These are phyloP conservation scores for Cylindrotheca fusiformis DNA, from an alignment of 108 stramenopile genomes.

Conservation along the genomic window DNA sequence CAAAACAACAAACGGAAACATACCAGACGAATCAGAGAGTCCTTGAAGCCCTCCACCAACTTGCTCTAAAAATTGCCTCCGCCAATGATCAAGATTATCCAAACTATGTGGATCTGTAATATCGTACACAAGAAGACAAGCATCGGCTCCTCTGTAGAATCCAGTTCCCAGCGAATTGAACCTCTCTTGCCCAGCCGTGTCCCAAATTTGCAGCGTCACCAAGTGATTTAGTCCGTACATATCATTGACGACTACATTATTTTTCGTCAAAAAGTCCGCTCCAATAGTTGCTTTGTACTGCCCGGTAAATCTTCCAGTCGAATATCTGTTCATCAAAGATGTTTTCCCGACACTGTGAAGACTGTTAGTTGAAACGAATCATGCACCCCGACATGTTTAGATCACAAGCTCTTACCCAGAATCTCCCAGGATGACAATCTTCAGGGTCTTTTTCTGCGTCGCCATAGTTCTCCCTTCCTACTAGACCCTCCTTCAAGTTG, in stretches of 20 bases:
- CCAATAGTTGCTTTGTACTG: conserved; percentile 99
- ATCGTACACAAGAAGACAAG: conserved; percentile 96
- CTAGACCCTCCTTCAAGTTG: too few species aligned
- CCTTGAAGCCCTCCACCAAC: conserved; percentile 53
- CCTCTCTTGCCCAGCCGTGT: conserved; percentile 98
- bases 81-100: conserved; percentile 94
- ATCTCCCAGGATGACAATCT: conserved; percentile 96
- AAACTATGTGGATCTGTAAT: conserved; percentile 94
- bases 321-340: conserved; percentile 97
- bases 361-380: background rate
- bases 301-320: conserved; percentile 90
- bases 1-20: conserved; percentile 94
- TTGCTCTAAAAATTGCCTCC: conserved; percentile 89
- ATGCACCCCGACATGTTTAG: background rate
- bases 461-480: too few species aligned
- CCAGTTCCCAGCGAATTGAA: conserved; percentile 95
- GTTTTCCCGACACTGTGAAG: conserved; percentile 93
- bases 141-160: conserved; percentile 98
- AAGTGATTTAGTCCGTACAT: conserved; percentile 53
- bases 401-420: conserved; percentile 57
- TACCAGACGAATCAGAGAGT: conserved; percentile 44
- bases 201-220: conserved; percentile 98
- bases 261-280: conserved; percentile 94
- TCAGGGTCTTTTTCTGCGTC: conserved; percentile 62
- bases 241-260: conserved; percentile 71